Conservation (phyloP, 2,329 filamentous ascomycete species). For the Alternaria angustiovoidea region DNA sequence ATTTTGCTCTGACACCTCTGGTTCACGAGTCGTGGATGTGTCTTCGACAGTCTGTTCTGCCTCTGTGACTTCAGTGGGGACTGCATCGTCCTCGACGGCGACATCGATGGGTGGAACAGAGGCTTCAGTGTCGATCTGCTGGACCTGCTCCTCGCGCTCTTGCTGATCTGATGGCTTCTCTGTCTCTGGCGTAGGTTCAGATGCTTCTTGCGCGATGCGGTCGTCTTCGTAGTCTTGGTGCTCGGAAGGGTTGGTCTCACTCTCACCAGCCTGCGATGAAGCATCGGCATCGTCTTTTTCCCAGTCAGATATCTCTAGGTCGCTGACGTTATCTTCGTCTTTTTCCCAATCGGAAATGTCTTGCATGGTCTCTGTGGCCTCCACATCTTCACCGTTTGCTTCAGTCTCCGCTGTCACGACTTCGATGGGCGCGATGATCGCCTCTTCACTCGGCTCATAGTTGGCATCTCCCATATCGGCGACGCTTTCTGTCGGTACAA, state of each 20-base stretch:
- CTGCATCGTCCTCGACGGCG: not conserved
- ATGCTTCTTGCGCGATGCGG: not conserved
- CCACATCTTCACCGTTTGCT: not conserved
- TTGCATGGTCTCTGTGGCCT: not conserved
- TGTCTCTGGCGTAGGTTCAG: constrained; percentile 1
- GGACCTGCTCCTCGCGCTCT: not conserved
- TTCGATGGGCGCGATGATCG: not conserved
- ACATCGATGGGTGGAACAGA: not conserved
- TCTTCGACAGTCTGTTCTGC: not conserved
- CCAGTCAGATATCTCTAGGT: constrained; percentile 2
- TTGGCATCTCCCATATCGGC: not conserved
- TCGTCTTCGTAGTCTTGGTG: constrained; percentile 4
- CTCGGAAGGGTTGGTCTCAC: constrained; percentile 15
- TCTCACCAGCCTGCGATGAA: constrained; percentile 4
- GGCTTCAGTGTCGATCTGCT: constrained; percentile 1
- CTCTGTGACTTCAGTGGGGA: not conserved
- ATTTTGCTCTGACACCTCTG: not conserved
- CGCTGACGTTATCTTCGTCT: not conserved
- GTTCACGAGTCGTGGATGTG: not conserved
- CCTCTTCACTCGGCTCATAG: not conserved
- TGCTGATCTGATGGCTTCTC: constrained; percentile 2
- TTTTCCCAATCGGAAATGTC: constrained; percentile 3
- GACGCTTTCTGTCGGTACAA: not conserved
- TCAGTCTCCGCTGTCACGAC: not conserved
- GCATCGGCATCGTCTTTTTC: constrained; percentile 7